These are phyloP conservation scores for Alternaria arbusti DNA, from an alignment of 2,329 filamentous ascomycete species.

Conservation along the genomic window DNA sequence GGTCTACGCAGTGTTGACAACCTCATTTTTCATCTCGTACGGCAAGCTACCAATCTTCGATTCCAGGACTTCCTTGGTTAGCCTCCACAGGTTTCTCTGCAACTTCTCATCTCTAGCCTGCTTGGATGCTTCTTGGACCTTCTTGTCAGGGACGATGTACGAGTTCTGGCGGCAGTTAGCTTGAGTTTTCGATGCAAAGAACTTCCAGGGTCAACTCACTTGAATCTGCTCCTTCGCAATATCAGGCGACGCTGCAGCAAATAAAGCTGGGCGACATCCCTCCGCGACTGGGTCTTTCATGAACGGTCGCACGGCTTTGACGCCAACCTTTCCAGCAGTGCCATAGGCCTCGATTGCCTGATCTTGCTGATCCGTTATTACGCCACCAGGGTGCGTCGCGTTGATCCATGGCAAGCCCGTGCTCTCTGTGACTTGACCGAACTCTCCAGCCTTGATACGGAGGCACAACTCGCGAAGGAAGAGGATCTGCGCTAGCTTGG, in stretches of 20 bases:
- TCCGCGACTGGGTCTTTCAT: conserved; percentile 58
- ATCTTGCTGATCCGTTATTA: conserved; percentile 56
- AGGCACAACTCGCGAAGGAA: conserved; percentile 53
- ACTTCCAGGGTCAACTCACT: not conserved
- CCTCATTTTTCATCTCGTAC: conserved; percentile 34
- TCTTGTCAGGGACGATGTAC: conserved; percentile 59
- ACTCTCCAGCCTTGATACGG: conserved; percentile 42
- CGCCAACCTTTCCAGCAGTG: conserved; percentile 54
- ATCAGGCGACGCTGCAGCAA: conserved; percentile 55
- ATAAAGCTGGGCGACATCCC: conserved; percentile 57
- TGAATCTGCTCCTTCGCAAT: conserved; percentile 52
- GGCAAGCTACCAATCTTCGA: conserved; percentile 48
- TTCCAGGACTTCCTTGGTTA: conserved; percentile 54
- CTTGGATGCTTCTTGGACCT: conserved; percentile 52
- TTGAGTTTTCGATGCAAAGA: not conserved
- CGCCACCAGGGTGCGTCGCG: conserved; percentile 58
- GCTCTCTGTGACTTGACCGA: conserved; percentile 38
- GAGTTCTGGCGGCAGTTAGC: conserved; percentile 39
- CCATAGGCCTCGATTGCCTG: conserved; percentile 61
- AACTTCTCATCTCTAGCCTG: conserved; percentile 54
- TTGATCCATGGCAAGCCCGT: conserved; percentile 56
- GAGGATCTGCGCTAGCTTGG: conserved; percentile 58
- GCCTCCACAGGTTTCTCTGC: conserved; percentile 53
- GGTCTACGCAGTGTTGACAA: conserved; percentile 5
- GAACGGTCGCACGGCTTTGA: conserved; percentile 53